Base-by-base conservation (phyloP, 1,139 yeast species). In the Candida sp. region DNA sequence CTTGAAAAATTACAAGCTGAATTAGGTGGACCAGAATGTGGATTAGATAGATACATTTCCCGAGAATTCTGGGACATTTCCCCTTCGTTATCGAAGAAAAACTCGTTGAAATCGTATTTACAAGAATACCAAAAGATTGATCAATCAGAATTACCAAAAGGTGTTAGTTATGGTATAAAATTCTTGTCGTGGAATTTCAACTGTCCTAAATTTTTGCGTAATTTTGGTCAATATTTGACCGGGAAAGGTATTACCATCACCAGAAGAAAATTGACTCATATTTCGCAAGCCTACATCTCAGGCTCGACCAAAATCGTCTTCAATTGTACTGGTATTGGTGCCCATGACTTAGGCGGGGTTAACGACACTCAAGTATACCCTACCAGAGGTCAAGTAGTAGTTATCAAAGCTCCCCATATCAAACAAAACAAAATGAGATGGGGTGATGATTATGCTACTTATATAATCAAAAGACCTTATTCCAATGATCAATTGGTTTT, bases 271-370 rank as follows among this genome's bases (percentile, higher is more conserved):
- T 50, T 84, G 36, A 57, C 67, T 2, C 84, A 82, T 54, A 70
- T 85, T 39, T 60, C 74, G 7, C 81, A 83, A 51, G 87, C 85
- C 1, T 81, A 56, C 45, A 21, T 69, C 43, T 66, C 64, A 7
- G 45, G 43, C 21, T 49, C 42, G 9, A 73, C 79, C 11, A 66
- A 68, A 38, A 66, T 61, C 3, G 82, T 84, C 9, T 82, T 84
- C 70, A 85, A 85, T 54, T 84, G 90, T 60, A 69, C 87, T 0
- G 93, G 91, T 12, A 67, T 81, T 35, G 87, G 88, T 2, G 82
- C 90, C 4, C 67, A 66, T 38, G 52, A 60, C 2, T 61, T 85
- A 4, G 78, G 79, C 12, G 87, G 86, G 6, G 84, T 82, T 35
- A 64, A 67, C 22, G 90, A 84, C 40, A 35, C 45, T 8, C 60